Evolutionary conservation across 2,329 filamentous ascomycete genomes (phyloP).

Genomic region (Epichloe coenophiala): DNA sequence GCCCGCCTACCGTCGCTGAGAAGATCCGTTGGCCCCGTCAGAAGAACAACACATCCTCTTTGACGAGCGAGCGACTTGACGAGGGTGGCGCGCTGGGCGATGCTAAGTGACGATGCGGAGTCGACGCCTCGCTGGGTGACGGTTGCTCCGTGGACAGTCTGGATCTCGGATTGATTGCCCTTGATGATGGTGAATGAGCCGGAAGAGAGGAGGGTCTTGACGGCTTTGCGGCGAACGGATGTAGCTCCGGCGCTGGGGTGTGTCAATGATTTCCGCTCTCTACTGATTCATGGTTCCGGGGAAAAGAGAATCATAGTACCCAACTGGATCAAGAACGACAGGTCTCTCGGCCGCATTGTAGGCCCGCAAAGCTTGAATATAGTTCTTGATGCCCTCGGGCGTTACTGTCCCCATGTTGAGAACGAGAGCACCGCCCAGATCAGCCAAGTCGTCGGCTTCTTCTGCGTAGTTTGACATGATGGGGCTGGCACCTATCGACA

Average conservation of each 20-base stretch:
- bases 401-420: constrained; percentile 94
- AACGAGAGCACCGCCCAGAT: constrained; percentile 64
- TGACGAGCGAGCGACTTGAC: constrained; percentile 53
- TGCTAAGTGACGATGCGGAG: constrained; percentile 49
- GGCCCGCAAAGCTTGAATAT: constrained; percentile 58
- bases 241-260: constrained; percentile 59
- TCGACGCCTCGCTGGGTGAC: constrained; percentile 68
- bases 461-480: constrained; percentile 87
- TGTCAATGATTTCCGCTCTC: too few species aligned
- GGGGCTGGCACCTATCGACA: constrained; percentile 73
- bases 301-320: constrained; percentile 29
- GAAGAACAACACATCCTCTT: constrained; percentile 61
- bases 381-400: constrained; percentile 57
- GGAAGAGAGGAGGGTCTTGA: constrained; percentile 54
- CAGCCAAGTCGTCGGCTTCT: constrained; percentile 70
- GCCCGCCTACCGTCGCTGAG: constrained; percentile 61
- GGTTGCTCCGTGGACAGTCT: constrained; percentile 49
- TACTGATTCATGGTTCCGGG: too few species aligned
- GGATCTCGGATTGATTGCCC: constrained; percentile 83
- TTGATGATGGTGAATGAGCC: constrained; percentile 85
- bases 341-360: constrained; percentile 70
- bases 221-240: constrained; percentile 53
- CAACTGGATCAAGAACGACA: constrained; percentile 79
- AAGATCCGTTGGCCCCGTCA: constrained; percentile 70
- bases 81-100: constrained; percentile 40